phyloP scores from a whole-genome alignment of 2,329 filamentous ascomycete species.

The Pseudophaeomoniella oleicola region DNA sequence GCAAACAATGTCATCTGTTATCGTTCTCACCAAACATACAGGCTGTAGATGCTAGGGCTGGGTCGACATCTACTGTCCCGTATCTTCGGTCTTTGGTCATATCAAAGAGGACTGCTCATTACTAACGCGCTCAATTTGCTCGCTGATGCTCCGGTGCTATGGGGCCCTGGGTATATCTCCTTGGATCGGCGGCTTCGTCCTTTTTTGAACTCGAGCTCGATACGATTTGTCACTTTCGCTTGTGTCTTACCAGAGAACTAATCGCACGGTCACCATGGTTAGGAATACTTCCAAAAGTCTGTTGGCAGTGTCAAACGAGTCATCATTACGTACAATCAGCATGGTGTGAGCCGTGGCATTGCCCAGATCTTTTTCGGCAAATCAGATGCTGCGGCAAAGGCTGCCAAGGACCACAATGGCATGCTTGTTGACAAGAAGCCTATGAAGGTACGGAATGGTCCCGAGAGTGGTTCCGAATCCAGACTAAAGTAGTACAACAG shows the following conservation, averaged over 20 bases:
- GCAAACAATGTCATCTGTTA: no score
- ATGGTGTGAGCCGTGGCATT: constrained; percentile 80
- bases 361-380: constrained; percentile 79
- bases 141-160: constrained; percentile 35
- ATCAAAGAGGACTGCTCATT: constrained; percentile 9
- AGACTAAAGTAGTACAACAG: constrained; percentile 29
- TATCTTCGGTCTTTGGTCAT: not conserved
- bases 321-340: constrained; percentile 82
- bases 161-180: constrained; percentile 3
- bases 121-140: constrained; percentile 45
- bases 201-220: constrained; percentile 5
- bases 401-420: constrained; percentile 71
- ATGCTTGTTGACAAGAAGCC: constrained; percentile 78
- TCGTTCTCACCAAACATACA: no score
- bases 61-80: no score
- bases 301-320: constrained; percentile 85
- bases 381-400: constrained; percentile 68
- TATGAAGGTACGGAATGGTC: constrained; percentile 57
- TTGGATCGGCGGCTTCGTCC: constrained; percentile 5
- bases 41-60: no score
- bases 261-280: constrained; percentile 39
- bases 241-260: constrained; percentile 21
- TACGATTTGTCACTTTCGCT: constrained; percentile 12
- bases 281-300: constrained; percentile 91
- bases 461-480: constrained; percentile 2